A percentile compares a stretch with the other conserved stretches of the same genome.
phyloP scores from a whole-genome alignment of 192 early-diverging fungal genomes.

The Podila clonocystis region DNA sequence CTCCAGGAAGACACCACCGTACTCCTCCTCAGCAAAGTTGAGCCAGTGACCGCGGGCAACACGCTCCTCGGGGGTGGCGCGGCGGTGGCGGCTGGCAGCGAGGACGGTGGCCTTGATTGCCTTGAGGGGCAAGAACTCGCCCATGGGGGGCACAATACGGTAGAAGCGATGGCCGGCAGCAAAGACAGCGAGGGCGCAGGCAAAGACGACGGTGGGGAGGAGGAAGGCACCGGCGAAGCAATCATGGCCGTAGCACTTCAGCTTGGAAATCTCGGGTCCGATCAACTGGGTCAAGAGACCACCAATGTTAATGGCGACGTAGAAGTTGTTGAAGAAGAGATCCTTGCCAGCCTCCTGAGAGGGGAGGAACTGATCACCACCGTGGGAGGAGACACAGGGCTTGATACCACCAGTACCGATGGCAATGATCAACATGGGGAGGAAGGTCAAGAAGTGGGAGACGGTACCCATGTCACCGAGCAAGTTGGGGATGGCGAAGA shows the following conservation, averaged over 20 bases:
- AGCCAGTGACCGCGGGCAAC: slow-evolving; percentile 46
- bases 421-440: slow-evolving; percentile 63
- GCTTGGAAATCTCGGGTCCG: slow-evolving; percentile 54
- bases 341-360: slow-evolving; percentile 58
- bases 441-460: slow-evolving; percentile 44
- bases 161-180: slow-evolving; percentile 61
- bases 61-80: slow-evolving; percentile 34
- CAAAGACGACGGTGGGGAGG: slow-evolving; percentile 52
- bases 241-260: slow-evolving; percentile 41
- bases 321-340: slow-evolving; percentile 55
- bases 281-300: slow-evolving; percentile 58
- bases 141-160: slow-evolving; percentile 70
- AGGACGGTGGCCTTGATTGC: slow-evolving; percentile 46
- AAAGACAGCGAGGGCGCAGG: slow-evolving; percentile 57
- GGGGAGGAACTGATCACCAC: slow-evolving; percentile 58
- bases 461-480: slow-evolving; percentile 22
- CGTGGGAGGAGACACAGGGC: slow-evolving; percentile 54
- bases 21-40: slow-evolving; percentile 56
- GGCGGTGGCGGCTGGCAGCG: slow-evolving; percentile 12
- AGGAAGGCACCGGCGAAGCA: slow-evolving; percentile 62
- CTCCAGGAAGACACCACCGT: slow-evolving; percentile 47
- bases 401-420: slow-evolving; percentile 75
- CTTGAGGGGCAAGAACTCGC: slow-evolving; percentile 61
- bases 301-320: slow-evolving; percentile 68
- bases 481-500: slow-evolving; percentile 59